Conservation (phyloP, 495 filamentous ascomycete genomes). For the Ramalina peruviana region DNA sequence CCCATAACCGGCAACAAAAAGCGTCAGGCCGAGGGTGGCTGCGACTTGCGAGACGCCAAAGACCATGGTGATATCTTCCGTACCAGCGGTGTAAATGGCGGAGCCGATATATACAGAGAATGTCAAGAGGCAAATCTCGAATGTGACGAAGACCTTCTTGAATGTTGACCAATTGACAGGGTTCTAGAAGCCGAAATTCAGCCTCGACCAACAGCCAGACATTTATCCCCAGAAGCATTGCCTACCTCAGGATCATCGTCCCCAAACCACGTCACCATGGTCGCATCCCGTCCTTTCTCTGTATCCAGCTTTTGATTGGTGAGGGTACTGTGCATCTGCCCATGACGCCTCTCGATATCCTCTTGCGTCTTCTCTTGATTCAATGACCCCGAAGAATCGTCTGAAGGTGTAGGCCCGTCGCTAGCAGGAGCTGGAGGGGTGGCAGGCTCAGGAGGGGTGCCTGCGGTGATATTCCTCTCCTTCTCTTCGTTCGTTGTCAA, state of each 20-base stretch:
- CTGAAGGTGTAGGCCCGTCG: no score
- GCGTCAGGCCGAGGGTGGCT: constrained; percentile 22
- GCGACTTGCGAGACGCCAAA: constrained; percentile 21
- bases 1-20: constrained; percentile 26
- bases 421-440: no score
- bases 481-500: constrained; percentile 14
- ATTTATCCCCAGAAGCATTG: background rate
- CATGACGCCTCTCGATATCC: constrained; percentile 5
- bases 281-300: constrained; percentile 24
- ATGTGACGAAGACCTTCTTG: constrained; percentile 33
- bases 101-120: constrained; percentile 23
- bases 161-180: constrained; percentile 27
- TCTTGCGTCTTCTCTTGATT: background rate
- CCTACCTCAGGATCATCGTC: constrained; percentile 24
- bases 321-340: constrained; percentile 12
- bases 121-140: constrained; percentile 22
- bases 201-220: background rate
- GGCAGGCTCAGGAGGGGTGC: no score
- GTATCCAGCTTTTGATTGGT: constrained; percentile 11
- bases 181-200: constrained; percentile 18
- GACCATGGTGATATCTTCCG: constrained; percentile 6
- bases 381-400: background rate
- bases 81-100: constrained; percentile 19
- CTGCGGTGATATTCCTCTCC: background rate
- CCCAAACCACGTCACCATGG: constrained; percentile 23